phyloP scores from a whole-genome alignment of 2,329 filamentous ascomycete species.

The Colletotrichum theobromicola region DNA sequence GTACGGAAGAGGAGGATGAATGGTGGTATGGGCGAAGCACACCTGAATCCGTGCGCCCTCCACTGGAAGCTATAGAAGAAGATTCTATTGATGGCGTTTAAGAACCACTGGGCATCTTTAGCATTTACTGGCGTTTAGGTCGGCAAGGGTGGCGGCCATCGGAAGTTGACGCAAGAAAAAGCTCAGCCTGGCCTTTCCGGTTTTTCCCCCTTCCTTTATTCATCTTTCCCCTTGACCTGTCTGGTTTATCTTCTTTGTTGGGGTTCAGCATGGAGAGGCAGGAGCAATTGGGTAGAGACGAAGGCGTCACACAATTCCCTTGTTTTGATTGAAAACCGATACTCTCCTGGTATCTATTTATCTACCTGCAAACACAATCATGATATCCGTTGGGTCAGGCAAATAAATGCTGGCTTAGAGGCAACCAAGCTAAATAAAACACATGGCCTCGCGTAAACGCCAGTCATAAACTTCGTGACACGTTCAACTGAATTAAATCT shows the following conservation, averaged over 20 bases:
- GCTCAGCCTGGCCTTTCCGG: neutral
- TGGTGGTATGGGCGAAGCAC: conserved; percentile 64
- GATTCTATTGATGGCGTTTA: conserved; percentile 43
- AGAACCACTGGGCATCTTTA: conserved; percentile 8
- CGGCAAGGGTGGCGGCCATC: neutral
- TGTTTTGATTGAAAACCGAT: neutral
- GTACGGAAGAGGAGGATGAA: conserved; percentile 63
- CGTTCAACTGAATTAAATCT: neutral
- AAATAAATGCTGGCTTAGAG: neutral
- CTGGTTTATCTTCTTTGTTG: neutral
- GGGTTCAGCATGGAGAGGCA: conserved; percentile 8
- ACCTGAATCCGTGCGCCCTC: conserved; percentile 60
- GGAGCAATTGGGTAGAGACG: conserved; percentile 13
- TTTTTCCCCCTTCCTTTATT: neutral
- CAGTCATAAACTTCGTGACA: neutral
- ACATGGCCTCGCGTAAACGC: neutral
- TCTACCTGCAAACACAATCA: neutral
- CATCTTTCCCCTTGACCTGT: too few relatives aligned
- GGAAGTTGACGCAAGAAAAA: neutral
- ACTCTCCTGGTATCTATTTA: neutral
- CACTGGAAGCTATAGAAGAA: conserved; percentile 56
- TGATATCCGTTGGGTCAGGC: neutral
- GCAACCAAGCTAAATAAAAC: neutral
- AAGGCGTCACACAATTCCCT: neutral
- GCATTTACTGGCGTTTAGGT: conserved; percentile 24